Evolutionary conservation across 1,284 basidiomycete species (phyloP), one percentile per base, ranked within the genome.

Genomic region (Porodaedalea pini): DNA sequence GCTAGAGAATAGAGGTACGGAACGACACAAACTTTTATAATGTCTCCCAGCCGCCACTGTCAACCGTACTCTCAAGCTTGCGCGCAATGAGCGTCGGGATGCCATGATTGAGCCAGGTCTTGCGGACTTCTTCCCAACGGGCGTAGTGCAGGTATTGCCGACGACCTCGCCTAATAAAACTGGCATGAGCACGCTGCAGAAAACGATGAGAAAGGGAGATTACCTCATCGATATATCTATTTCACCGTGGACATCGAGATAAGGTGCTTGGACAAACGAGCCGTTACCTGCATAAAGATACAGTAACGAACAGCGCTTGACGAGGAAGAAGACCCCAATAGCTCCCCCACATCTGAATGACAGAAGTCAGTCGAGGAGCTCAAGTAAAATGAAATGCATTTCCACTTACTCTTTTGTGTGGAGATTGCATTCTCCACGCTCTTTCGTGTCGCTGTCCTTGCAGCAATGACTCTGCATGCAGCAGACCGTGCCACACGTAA

Each of bases 401-500:
- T 15, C 15, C 19, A 85, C 93, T 72, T 70, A 97, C 91, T 92
- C 88, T 78, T 93, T 80, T 63, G 89, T 90, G 70, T 99, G 97
- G 76, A 92, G 84, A 70, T 98, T 99, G 72, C 96, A 98, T 70
- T 99, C 97, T 34, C 85, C 75, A 76, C 90, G 71, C 58, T 83
- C 71, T 54, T 81, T 74, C 41, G 75, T 76, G 47, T 92, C 88
- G 23, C 75, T 67, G 64, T 94, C 91, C 64, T 81, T 79, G 70
- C 96, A 99, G 68, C 96, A 99, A 66, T 95, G 90, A 63, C 91
- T 92, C 68, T 95, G 92, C 73, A 95, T 83, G 69, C 97, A 99
- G 6, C 92, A 86, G 15, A 90, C 83, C 44, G 85, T 78, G 1
- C 96, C 96, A 66, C 97, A 99, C 51, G 95, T 78, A 59, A 98